phyloP scores from a whole-genome alignment of 768 basidiomycete genomes.

The Leccinum uliginosum region DNA sequence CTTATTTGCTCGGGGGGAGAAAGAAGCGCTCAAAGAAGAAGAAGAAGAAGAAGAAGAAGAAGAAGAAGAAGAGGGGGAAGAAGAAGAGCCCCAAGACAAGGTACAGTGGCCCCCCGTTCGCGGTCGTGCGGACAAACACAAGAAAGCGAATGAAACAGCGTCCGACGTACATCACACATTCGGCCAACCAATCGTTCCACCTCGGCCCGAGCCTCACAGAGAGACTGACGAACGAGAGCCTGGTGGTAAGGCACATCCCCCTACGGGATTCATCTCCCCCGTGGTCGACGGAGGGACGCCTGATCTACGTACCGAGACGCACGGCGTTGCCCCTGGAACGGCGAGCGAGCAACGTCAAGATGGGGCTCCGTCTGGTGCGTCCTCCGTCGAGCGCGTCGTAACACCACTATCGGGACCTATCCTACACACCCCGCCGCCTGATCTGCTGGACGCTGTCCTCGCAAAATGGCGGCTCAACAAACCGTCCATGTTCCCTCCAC shows the following conservation, averaged over 20 bases:
- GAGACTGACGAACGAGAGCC: neutral
- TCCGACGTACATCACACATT: constrained; percentile 11
- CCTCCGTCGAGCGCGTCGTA: constrained; percentile 1
- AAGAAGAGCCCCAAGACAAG: neutral
- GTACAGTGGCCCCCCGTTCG: constrained; percentile 16
- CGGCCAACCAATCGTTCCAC: constrained; percentile 3
- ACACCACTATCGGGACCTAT: neutral
- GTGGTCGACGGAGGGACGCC: neutral
- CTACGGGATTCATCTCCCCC: neutral
- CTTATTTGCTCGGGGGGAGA: neutral
- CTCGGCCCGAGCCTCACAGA: neutral
- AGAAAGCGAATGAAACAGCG: neutral
- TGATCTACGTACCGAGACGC: neutral
- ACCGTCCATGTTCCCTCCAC: constrained; percentile 13
- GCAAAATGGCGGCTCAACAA: neutral
- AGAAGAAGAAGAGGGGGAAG: neutral
- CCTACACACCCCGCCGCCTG: neutral
- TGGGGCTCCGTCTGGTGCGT: neutral
- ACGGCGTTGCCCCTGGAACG: neutral
- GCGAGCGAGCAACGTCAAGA: neutral
- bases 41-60: neutral
- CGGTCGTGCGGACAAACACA: neutral
- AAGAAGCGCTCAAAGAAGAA: neutral
- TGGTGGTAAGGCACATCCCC: neutral
- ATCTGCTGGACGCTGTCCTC: neutral